These are phyloP conservation scores for Tetrahymena malaccensis DNA, from an alignment of 73 alveolate genomes.

Conservation along the genomic window DNA sequence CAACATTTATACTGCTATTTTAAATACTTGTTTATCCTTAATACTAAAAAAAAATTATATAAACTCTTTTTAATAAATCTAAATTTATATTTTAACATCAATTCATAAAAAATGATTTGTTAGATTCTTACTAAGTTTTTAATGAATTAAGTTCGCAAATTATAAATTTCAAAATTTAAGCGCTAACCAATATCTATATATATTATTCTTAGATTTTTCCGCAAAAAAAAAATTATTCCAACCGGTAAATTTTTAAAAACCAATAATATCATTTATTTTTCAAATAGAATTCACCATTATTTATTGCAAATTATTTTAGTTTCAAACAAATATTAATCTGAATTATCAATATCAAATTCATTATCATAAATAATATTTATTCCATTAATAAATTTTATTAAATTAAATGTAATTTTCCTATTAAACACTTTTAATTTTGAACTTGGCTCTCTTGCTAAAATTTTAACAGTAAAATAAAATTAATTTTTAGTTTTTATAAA, in stretches of 20 bases:
- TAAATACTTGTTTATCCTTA: neutral
- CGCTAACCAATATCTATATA: neutral
- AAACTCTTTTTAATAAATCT: neutral
- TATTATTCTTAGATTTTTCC: neutral
- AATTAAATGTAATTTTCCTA: too few relatives aligned
- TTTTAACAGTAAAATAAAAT: too few relatives aligned
- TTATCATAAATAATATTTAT: too few relatives aligned
- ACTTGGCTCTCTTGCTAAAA: too few relatives aligned
- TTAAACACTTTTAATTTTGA: too few relatives aligned
- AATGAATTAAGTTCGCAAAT: neutral
- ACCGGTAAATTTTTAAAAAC: neutral
- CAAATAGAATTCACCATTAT: too few relatives aligned
- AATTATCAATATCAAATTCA: too few relatives aligned
- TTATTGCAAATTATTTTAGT: too few relatives aligned
- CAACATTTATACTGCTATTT: neutral
- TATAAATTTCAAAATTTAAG: neutral
- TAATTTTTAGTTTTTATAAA: too few relatives aligned
- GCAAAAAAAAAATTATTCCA: neutral
- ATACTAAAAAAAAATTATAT: neutral
- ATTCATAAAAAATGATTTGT: neutral
- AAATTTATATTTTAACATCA: neutral
- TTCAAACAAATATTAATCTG: too few relatives aligned
- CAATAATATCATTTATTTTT: too few relatives aligned
- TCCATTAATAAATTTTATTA: too few relatives aligned
- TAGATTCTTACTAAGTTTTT: neutral